Evolutionary conservation across 345 rosid species (phyloP), one percentile per base, ranked within the genome.

Genomic region (Citrus mangshanensis): DNA sequence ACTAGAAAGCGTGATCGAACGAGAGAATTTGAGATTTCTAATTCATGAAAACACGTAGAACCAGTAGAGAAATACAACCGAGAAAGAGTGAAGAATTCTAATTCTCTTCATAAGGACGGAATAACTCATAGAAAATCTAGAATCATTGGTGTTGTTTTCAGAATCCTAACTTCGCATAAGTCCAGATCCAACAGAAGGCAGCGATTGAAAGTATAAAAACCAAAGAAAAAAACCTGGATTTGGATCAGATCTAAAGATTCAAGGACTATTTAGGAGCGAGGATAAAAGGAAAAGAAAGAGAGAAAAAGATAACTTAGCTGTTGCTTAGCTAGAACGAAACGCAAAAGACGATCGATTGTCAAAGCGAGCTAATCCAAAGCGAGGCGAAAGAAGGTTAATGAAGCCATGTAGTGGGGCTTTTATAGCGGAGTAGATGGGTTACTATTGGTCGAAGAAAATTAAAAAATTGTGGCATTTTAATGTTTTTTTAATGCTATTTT

Each of bases 41-140:
- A 18, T 84, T 88, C 83, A 86, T 79, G 98, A 93, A 83, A 95
- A 90, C 46, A 89, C 99, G 87, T 93, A 93, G 40, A 95, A 90
- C 89, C 97, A 92, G 91, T 93, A 95, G 16, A 95, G 94, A 70
- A 91, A 95, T 12, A 91, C 97, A 81, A 95, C 97, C 16, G 99
- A 95, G 81, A 94, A 91, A 6, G 99, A 96, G 81, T 96, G 99
- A 24, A 93, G 78, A 76, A 93, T 81, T 60, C 94, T 91, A 77
- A 96, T 84, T 55, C 93, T 93, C 78, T 91, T 91, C 87, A 89
- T 91, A 77, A 85, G 86, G 59, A 86, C 84, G 18, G 87, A 79
- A 82, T 40, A 88, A 70, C 64, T 92, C 97, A 95, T 88, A 87
- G 86, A 89, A 80, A 80, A 83, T 78, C 87, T 65, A 83, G 80